phyloP scores from a whole-genome alignment of 148 eudicot genomes.

The Vaccinium vitisidaea region DNA sequence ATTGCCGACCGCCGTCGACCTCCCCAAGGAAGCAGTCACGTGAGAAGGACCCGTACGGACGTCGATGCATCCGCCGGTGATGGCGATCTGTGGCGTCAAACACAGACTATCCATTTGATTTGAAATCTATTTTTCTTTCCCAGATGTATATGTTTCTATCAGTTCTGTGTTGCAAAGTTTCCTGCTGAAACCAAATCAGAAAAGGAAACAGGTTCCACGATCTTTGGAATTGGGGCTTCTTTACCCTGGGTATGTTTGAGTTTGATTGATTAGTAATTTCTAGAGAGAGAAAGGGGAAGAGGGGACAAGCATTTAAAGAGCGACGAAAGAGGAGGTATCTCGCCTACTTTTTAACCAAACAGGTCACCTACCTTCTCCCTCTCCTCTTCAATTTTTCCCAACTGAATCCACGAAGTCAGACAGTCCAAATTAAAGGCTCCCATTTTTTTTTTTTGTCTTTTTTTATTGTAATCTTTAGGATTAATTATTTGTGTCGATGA shows the following conservation, averaged over 20 bases:
- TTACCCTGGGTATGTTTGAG: not conserved
- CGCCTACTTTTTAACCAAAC: not conserved
- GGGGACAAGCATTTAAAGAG: not conserved
- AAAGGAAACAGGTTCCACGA: not conserved
- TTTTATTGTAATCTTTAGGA: too few species aligned
- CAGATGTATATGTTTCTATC: not conserved
- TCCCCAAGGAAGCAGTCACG: slow-evolving; percentile 30
- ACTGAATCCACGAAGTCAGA: too few species aligned
- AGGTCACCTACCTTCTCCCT: too few species aligned
- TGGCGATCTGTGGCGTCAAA: slow-evolving; percentile 40
- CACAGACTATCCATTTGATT: slow-evolving; percentile 61
- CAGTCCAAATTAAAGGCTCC: too few species aligned
- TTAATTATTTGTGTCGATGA: too few species aligned
- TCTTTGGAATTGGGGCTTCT: slow-evolving; percentile 4
- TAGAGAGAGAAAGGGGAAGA: not conserved
- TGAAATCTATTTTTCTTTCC: not conserved
- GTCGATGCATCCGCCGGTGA: slow-evolving; percentile 32
- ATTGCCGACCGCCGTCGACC: slow-evolving; percentile 26
- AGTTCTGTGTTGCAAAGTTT: not conserved
- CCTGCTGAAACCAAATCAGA: not conserved
- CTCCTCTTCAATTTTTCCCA: too few species aligned
- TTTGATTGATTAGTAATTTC: not conserved
- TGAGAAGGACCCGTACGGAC: slow-evolving; percentile 32
- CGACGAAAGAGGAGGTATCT: not conserved
- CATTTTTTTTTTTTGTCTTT: too few species aligned